phyloP scores from a whole-genome alignment of 805 yeast species.

The Pichia rugopelliculosa region DNA sequence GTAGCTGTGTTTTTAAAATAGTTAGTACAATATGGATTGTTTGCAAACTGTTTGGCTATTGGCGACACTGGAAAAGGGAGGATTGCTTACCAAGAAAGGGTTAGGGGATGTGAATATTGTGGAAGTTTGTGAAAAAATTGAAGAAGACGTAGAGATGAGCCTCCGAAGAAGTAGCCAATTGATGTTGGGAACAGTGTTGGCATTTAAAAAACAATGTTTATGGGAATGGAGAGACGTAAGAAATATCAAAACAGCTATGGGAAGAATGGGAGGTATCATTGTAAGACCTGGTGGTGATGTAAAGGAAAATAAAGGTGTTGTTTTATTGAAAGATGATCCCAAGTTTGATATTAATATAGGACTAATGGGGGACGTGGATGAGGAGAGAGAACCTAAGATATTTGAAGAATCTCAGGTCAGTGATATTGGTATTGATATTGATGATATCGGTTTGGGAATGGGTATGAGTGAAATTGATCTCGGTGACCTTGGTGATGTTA shows the following conservation, averaged over 20 bases:
- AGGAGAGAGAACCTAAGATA: not conserved
- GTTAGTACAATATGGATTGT: not conserved
- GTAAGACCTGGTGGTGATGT: not conserved
- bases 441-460: not conserved
- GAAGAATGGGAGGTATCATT: constrained; percentile 4
- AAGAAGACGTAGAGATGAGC: constrained; percentile 11
- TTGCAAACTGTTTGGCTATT: constrained; percentile 5
- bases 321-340: constrained; percentile 30
- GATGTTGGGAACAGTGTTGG: constrained; percentile 41
- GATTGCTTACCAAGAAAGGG: constrained; percentile 19
- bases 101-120: constrained; percentile 36
- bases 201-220: constrained; percentile 37
- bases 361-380: not conserved
- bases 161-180: constrained; percentile 36
- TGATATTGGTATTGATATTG: not conserved
- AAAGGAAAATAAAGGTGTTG: not conserved
- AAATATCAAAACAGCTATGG: constrained; percentile 31
- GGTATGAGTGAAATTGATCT: not conserved
- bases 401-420: not conserved
- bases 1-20: constrained; percentile 36
- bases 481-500: not conserved
- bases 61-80: constrained; percentile 7
- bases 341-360: constrained; percentile 19
- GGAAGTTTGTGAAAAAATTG: constrained; percentile 28
- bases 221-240: constrained; percentile 9